Conservation (phyloP, 1,139 yeast genomes). For the Eremothecium coryli region DNA sequence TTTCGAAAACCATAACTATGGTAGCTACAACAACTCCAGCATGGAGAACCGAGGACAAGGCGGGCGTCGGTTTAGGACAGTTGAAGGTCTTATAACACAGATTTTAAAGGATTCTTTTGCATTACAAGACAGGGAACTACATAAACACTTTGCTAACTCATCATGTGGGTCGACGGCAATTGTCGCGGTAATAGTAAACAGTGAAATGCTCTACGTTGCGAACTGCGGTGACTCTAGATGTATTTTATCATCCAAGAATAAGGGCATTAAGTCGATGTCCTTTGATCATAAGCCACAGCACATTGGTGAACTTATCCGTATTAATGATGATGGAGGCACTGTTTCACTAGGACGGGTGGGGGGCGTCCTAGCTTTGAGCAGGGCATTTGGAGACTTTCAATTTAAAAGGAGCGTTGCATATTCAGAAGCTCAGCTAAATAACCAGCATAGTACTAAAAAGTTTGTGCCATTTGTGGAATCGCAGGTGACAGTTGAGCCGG, state of each 20-base stretch:
- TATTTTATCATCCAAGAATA: constrained; percentile 37
- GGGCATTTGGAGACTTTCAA: constrained; percentile 72
- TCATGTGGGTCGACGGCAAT: constrained; percentile 67
- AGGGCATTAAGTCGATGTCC: constrained; percentile 49
- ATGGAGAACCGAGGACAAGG: constrained; percentile 9
- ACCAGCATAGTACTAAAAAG: constrained; percentile 8
- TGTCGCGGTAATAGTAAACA: constrained; percentile 43
- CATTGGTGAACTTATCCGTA: constrained; percentile 65
- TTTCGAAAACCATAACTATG: constrained; percentile 28
- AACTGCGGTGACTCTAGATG: constrained; percentile 73
- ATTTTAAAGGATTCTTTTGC: constrained; percentile 44
- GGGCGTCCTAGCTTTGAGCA: constrained; percentile 60
- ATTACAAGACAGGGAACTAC: constrained; percentile 47
- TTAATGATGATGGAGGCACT: constrained; percentile 66
- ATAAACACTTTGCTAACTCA: constrained; percentile 34
- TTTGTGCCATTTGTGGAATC: constrained; percentile 32
- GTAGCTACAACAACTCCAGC: constrained; percentile 9
- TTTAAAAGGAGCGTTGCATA: constrained; percentile 44
- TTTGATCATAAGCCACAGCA: constrained; percentile 72
- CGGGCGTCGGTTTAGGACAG: constrained; percentile 23
- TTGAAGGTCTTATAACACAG: constrained; percentile 36
- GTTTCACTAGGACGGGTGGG: constrained; percentile 62
- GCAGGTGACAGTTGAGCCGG: constrained; percentile 61
- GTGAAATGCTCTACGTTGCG: constrained; percentile 42
- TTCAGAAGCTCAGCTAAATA: constrained; percentile 31